Evolutionary conservation across 2,329 filamentous ascomycete genomes (phyloP), one percentile per base, ranked within the genome.

Genomic region (Fusarium xyrophilum): DNA sequence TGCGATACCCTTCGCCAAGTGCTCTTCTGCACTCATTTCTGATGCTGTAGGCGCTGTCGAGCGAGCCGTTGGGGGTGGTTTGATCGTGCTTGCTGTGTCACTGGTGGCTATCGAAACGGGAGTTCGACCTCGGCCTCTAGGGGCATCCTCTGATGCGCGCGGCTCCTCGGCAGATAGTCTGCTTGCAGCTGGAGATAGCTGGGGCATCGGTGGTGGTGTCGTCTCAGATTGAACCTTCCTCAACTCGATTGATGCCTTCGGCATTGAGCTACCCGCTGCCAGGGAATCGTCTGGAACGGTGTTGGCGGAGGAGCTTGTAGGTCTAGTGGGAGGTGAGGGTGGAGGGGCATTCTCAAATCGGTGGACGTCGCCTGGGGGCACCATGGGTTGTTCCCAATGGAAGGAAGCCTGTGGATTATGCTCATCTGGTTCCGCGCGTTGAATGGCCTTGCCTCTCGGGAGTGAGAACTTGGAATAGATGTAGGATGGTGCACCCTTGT

Each of bases 1-100:
- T 65, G 93, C 89, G 60, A 99, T 96, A 12, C 93, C 96, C 80
- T 95, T 96, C 30, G 91, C 86, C 46, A 98, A 87, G 76, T 99
- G 95, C 63, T 98, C 91, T 70, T 98, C 94, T 0, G 93, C 85
- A 6, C 92, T 91, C 75, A 93, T 88, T 33, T 93, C 91, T 5
- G 88, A 86, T 42, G 87, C 83, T 7, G 86, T 85, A 10, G 87
- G 86, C 15, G 85, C 81, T 68, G 82, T 78, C 23, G 79, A 84
- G 17, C 81, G 76, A 33, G 81, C 76, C 51, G 82, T 85, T 12
- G 73, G 74, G 27, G 75, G 73, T 5, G 78, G 78, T 21, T 76
- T 76, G 40, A 86, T 80, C 2, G 86, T 88, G 70, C 84, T 87
- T 15, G 84, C 82, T 6, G 85, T 83, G 73, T 88, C 86, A 54